These are phyloP conservation scores for Fonsecaea nubica DNA, from an alignment of 2,329 filamentous ascomycete genomes.

Conservation along the genomic window DNA sequence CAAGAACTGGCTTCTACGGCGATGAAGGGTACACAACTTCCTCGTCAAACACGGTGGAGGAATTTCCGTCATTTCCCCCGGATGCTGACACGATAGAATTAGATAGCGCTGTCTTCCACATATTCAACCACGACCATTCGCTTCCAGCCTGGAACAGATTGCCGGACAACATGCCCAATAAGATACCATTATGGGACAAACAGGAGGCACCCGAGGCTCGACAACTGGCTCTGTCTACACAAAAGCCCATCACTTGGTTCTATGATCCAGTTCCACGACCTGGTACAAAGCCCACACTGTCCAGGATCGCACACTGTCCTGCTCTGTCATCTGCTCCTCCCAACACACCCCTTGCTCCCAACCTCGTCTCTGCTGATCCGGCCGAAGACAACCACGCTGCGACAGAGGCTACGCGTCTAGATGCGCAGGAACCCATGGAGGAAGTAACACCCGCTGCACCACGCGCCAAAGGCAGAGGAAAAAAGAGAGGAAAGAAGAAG, in stretches of 20 bases:
- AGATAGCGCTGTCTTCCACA: conserved; percentile 10
- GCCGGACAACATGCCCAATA: neutral
- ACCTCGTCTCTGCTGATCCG: neutral
- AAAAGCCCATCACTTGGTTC: conserved; percentile 3
- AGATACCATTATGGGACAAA: neutral
- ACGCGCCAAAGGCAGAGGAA: too few relatives aligned
- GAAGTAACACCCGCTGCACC: neutral
- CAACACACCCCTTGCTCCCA: neutral
- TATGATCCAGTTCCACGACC: neutral
- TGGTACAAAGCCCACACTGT: neutral
- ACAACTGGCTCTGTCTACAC: neutral
- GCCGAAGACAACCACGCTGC: neutral
- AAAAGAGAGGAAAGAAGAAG: neutral
- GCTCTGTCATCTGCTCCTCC: neutral
- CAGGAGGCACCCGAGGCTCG: neutral
- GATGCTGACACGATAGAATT: neutral
- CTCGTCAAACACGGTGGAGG: neutral
- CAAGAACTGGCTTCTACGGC: neutral
- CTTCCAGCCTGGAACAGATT: neutral
- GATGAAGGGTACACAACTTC: conserved; percentile 4
- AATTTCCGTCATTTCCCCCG: neutral
- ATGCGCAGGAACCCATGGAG: neutral
- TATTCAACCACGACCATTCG: neutral
- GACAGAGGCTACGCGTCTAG: neutral
- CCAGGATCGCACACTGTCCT: neutral